Evolutionary conservation across 2,329 filamentous ascomycete genomes (phyloP), one percentile per base, ranked within the genome.

Genomic region (Aspergillus fijiensis): DNA sequence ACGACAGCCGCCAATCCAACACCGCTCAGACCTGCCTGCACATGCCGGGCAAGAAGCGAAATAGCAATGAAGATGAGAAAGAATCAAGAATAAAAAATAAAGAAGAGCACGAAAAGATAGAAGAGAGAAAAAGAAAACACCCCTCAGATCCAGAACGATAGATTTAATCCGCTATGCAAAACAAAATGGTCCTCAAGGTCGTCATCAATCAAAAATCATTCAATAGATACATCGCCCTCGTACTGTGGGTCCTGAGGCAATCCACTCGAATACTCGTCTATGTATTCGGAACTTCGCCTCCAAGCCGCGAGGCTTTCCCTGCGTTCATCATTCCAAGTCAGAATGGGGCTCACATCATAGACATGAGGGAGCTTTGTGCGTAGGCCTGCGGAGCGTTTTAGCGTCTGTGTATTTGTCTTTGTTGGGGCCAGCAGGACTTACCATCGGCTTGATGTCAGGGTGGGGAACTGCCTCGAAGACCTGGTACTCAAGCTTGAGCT

Each of bases 391-490:
- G 54, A 55, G 62, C 33, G 62, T 60, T 58, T 21, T n/a, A 60
- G n/a, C 58, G 48, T 12, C 55, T 33, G 33, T 16, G 31, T 12
- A 11, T 29, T 12, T n/a, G 33, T 5, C 14, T 19, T 27, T 45
- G 14, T 27, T 51, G 14, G 14, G 10, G 21, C 33, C 35, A n/a
- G 21, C 29, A 11, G 11, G 33, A 71, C 78, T 74, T 74, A 83
- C 85, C 86, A 99, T 99, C 14, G 95, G 94, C 76, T 90, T 92
- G 75, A 99, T 95, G 71, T 96, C 86, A 12, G 95, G 95, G 81
- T 99, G 95, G 63, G 93, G 93, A 57, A 99, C 95, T 7, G 95
- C 95, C 69, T 98, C 93, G 69, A 99, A 99, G 74, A 96, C 89
- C 75, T 95, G 86, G 79, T 91, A 99, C 42, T 91, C 82, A 69